A percentile compares a stretch with the other conserved stretches of the same genome.
phyloP scores from a whole-genome alignment of 2,329 filamentous ascomycete species.

The Achaetomium macrosporum region DNA sequence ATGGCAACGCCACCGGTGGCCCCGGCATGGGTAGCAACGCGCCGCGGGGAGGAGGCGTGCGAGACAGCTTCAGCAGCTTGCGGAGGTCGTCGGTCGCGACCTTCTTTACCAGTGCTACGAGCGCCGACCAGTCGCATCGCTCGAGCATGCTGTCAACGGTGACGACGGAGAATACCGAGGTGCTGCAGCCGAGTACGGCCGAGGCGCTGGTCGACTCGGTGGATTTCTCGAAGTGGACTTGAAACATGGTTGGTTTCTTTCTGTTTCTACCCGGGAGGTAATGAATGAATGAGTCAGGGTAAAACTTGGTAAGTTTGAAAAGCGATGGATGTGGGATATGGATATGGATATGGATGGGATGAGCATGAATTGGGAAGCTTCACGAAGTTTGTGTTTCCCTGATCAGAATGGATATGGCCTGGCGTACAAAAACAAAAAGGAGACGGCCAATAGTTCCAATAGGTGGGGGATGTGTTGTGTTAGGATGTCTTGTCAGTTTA shows the following conservation, averaged over 20 bases:
- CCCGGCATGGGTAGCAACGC: slow-evolving; percentile 18
- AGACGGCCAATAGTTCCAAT: too few relatives aligned
- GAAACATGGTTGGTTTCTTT: slow-evolving; percentile 5
- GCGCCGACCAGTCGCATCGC: slow-evolving; percentile 45
- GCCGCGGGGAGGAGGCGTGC: slow-evolving; percentile 44
- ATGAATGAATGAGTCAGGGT: too few relatives aligned
- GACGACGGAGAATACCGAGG: slow-evolving; percentile 51
- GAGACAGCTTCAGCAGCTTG: slow-evolving; percentile 57
- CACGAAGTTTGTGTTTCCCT: too few relatives aligned
- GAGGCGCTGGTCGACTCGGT: slow-evolving; percentile 41
- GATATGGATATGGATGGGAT: too few relatives aligned
- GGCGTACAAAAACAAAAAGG: not conserved
- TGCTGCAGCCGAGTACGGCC: slow-evolving; percentile 27
- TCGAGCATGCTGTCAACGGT: slow-evolving; percentile 52
- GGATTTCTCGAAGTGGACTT: slow-evolving; percentile 48
- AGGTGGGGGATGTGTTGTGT: too few relatives aligned
- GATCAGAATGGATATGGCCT: too few relatives aligned
- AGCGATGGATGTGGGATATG: too few relatives aligned
- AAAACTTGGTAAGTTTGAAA: too few relatives aligned
- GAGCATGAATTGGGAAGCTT: not conserved
- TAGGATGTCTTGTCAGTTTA: too few relatives aligned
- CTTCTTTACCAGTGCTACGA: slow-evolving; percentile 52
- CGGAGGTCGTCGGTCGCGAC: slow-evolving; percentile 60
- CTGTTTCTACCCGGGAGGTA: not conserved
- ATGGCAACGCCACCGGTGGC: slow-evolving; percentile 2